Evolutionary conservation across 2,329 filamentous ascomycete genomes (phyloP), one percentile per base, ranked within the genome.

Genomic region (Ophiocordyceps polyrhachis-furcata): DNA sequence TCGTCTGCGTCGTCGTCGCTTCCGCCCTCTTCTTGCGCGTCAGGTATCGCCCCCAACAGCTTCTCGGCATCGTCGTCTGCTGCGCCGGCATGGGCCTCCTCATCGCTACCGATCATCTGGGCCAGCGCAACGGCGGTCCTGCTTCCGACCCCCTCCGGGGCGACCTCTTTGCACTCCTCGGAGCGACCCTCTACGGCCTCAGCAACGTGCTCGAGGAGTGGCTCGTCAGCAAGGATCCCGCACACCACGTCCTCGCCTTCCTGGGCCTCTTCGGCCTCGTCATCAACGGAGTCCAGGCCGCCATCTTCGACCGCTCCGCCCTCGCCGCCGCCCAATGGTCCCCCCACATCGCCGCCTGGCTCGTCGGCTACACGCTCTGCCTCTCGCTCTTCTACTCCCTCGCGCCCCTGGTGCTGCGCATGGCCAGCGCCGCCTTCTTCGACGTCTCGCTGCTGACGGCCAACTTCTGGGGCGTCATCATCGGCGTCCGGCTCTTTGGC

Each of bases 391-490:
- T 98, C 65, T 98, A 98, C 68, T 79, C 79, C 8, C 69, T 91
- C 3, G 87, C 83, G 0, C 91, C 91, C 0, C 66, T 96, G 45
- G 73, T 98, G 50, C 80, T 96, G 63, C 84, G 91, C 51, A 82
- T 96, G 67, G 83, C 83, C 25, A 83, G 77, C 15, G 91, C 91
- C 3, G 89, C 88, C 19, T 95, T 98, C 65, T 93, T 95, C 69
- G 93, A 98, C 63, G 93, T 96, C 56, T 89, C 83, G 8, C 69
- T 98, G 51, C 70, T 98, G 48, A 96, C 91, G 2, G 85, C 80
- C 54, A 95, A 93, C 65, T 96, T 96, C 67, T 98, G 91, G 91
- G 88, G 87, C 51, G 82, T 93, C 49, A 82, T 93, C 52, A 89
- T 98, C 53, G 91, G 91, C 43, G 76, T 93, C 52, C 74, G 80